phyloP scores from a whole-genome alignment of 2,329 filamentous ascomycete species.

The Gremmenia infestans region DNA sequence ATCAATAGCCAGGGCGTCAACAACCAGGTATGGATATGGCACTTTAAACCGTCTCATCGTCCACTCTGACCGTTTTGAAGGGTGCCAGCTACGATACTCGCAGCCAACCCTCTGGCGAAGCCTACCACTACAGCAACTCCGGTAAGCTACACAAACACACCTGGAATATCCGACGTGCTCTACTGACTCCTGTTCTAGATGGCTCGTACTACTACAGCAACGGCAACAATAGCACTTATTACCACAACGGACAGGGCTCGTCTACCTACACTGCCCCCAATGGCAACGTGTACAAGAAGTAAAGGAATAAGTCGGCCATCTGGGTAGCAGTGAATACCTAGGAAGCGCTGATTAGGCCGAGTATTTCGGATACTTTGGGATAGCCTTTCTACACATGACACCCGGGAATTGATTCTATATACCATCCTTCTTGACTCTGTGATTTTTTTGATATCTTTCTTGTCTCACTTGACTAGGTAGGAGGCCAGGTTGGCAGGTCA shows the following conservation, averaged over 20 bases:
- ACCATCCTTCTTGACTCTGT: too few relatives aligned
- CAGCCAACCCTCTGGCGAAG: conserved; percentile 51
- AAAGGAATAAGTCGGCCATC: neutral
- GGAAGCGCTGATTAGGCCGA: too few relatives aligned
- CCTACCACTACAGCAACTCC: conserved; percentile 64
- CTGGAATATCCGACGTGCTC: neutral
- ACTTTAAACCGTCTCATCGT: neutral
- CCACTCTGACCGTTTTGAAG: conserved; percentile 33
- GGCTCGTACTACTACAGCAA: conserved; percentile 73
- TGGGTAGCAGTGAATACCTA: too few relatives aligned
- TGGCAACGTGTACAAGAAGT: conserved; percentile 33
- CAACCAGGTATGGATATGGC: conserved; percentile 48
- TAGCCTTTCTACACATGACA: too few relatives aligned
- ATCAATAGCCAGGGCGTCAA: conserved; percentile 50
- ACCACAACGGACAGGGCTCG: conserved; percentile 55
- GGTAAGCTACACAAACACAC: conserved; percentile 33
- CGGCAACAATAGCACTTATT: conserved; percentile 61
- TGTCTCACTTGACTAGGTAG: too few relatives aligned
- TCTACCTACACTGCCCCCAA: conserved; percentile 57
- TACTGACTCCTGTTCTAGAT: conserved; percentile 36
- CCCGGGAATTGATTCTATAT: too few relatives aligned
- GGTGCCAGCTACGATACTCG: conserved; percentile 65
- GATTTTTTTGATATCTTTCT: too few relatives aligned
- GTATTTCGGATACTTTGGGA: too few relatives aligned
- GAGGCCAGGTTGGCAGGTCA: too few relatives aligned